Conservation (phyloP, 2,329 filamentous ascomycete genomes). For the Aspergillus fischeri region DNA sequence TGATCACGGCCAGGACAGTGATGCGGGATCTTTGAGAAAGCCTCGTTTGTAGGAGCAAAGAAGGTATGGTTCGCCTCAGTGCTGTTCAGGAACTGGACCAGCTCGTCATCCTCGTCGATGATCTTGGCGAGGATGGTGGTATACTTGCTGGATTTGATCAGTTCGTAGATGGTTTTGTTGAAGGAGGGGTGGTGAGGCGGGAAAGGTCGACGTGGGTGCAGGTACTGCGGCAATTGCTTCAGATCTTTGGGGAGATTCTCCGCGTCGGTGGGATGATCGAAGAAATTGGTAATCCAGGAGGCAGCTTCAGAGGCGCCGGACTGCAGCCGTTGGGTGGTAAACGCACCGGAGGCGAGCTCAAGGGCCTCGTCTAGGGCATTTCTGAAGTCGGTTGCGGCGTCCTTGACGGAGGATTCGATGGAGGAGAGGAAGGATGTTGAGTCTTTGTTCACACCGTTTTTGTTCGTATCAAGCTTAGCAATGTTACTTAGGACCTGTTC, state of each 20-base stretch:
- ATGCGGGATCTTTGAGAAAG: slow-evolving; percentile 62
- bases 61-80: slow-evolving; percentile 72
- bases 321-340: not conserved
- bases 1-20: slow-evolving; percentile 32
- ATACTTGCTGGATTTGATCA: slow-evolving; percentile 71
- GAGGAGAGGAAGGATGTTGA: not conserved
- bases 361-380: slow-evolving; percentile 10
- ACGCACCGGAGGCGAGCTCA: not conserved
- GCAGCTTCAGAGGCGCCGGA: not conserved
- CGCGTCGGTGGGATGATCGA: slow-evolving; percentile 5
- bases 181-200: slow-evolving; percentile 39
- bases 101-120: slow-evolving; percentile 67
- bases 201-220: not conserved
- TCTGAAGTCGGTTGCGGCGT: not conserved
- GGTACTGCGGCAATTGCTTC: slow-evolving; percentile 1
- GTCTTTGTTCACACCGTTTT: not conserved
- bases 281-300: slow-evolving; percentile 1
- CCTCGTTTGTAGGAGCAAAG: slow-evolving; percentile 73
- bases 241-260: slow-evolving; percentile 7
- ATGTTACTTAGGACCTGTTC: slow-evolving; percentile 30
- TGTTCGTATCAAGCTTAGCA: not conserved
- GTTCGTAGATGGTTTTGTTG: slow-evolving; percentile 73
- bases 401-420: not conserved
- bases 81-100: slow-evolving; percentile 70
- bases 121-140: slow-evolving; percentile 72